These are phyloP conservation scores for Cutaneotrichosporon sp. DNA, from an alignment of 1,284 basidiomycete species.

Conservation along the genomic window DNA sequence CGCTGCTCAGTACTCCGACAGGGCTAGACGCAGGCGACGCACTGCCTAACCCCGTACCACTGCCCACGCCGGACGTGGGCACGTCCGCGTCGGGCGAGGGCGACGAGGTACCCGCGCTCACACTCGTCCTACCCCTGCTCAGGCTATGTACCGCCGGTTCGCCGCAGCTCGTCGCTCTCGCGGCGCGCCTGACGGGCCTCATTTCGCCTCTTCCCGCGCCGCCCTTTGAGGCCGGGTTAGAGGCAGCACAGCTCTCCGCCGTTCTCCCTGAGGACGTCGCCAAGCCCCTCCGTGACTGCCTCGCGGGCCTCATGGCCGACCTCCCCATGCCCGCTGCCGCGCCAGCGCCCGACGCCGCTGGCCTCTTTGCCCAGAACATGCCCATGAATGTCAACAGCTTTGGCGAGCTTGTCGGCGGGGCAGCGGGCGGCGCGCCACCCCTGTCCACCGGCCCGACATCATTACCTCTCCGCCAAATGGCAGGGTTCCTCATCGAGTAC, in stretches of 20 bases:
- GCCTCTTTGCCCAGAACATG: constrained; percentile 1
- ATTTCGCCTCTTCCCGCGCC: constrained; percentile 38
- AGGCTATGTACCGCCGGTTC: constrained; percentile 21
- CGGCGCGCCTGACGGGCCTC: constrained; percentile 22
- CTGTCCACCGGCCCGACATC: not conserved
- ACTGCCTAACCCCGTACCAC: constrained; percentile 11
- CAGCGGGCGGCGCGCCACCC: not conserved
- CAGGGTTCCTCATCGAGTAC: constrained; percentile 24
- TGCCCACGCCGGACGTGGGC: constrained; percentile 25
- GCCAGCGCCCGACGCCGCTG: not conserved
- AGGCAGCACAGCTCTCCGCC: constrained; percentile 32
- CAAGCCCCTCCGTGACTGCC: constrained; percentile 28
- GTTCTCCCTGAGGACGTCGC: constrained; percentile 31
- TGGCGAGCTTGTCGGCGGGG: not conserved
- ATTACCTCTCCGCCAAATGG: constrained; percentile 17
- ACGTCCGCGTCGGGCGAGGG: constrained; percentile 16
- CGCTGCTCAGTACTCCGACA: constrained; percentile 21
- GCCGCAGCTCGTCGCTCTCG: constrained; percentile 18
- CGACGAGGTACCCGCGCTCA: constrained; percentile 21
- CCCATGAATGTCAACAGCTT: not conserved
- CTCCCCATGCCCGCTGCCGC: constrained; percentile 18
- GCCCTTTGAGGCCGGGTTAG: constrained; percentile 39
- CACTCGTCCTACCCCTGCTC: constrained; percentile 34
- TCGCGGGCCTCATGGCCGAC: constrained; percentile 41
- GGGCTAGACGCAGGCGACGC: constrained; percentile 17